Base-by-base conservation (phyloP, 768 basidiomycete species). In the Sporobolomyces roseus region DNA sequence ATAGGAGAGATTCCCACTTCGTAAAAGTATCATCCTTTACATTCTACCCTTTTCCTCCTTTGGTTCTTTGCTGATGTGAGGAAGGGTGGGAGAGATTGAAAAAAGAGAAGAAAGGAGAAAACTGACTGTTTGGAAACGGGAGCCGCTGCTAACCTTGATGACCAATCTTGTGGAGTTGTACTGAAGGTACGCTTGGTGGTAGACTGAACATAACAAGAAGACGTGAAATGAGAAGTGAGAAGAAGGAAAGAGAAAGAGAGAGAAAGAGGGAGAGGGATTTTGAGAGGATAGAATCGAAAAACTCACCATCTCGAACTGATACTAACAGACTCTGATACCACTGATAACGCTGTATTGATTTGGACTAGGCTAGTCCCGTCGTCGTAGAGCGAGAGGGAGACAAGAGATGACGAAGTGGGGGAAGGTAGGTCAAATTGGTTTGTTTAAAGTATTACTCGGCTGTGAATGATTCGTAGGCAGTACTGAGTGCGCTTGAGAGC, bases 1-100 rank as follows among this genome's bases (percentile, higher is more conserved):
- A 59, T 91, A 92, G 88, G 94, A 93, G 94, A 98, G 94, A 98
- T 98, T 99, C 94, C 94, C 93, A 97, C 83, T 87, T 80, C 76
- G 84, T 80, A 81, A 79, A 89, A 87, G 88, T 88, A n/a, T n/a
- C n/a, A n/a, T n/a, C n/a, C n/a, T n/a, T n/a, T n/a, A n/a, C n/a
- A n/a, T n/a, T n/a, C n/a, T n/a, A n/a, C n/a, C n/a, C n/a, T n/a
- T n/a, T n/a, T n/a, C n/a, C n/a, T n/a, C n/a, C n/a, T n/a, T n/a
- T n/a, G n/a, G n/a, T n/a, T n/a, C n/a, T n/a, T n/a, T n/a, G n/a
- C n/a, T n/a, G n/a, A n/a, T 17, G 38, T 9, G 38, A 41, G 17
- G 38, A 41, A 41, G 38, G 38, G 38, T 9, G 38, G 38, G 38
- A 41, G 17, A 41, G 38, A 41, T 9, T 41, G 27, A 61, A 56